Evolutionary conservation across 2,329 filamentous ascomycete species (phyloP), one percentile per base, ranked within the genome.

Genomic region (Aspergillus tubingensis): DNA sequence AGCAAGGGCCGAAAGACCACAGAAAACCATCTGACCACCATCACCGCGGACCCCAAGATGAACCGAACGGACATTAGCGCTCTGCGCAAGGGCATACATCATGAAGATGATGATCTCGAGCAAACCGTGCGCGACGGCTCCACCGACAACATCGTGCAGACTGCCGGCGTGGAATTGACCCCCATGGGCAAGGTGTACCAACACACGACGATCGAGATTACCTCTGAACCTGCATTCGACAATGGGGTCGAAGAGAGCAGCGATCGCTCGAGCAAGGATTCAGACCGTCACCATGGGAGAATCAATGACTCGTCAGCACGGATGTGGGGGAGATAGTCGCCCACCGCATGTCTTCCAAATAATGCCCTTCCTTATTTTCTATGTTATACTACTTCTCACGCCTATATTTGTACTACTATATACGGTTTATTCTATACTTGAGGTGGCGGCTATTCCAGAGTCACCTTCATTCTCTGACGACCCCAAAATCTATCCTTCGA

Each of bases 131-230:
- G 76, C 13, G 79, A 81, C 58, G 79, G 80, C 17, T 82, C 79
- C 13, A 79, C 78, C 4, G 80, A 80, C 19, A 78, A 76, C 19
- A 79, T 83, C 57, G 76, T 77, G 3, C 69, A 69, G n/a, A 57
- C 64, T 32, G 30, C 61, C 2, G 67, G 62, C n/a, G 59, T 73
- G 5, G 76, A 76, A 58, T 62, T 75, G 65, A 54, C 59, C 0
- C 67, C 70, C 3, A 68, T 78, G 36, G 76, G 74, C 13, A 76
- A 77, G 55, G 77, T 80, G 57, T 78, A 78, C 58, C 76, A 79
- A 60, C 67, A 80, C 55, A 80, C 77, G 1, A 80, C 77, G 4
- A 79, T 80, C 53, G 76, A 79, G 58, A 75, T 79, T 56, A 78
- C 75, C 1, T 68, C 65, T 38, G 76, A 79, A 48, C 74, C 72